These are phyloP conservation scores for Blumeria graminis DNA, from an alignment of 2,329 filamentous ascomycete species.

Conservation along the genomic window DNA sequence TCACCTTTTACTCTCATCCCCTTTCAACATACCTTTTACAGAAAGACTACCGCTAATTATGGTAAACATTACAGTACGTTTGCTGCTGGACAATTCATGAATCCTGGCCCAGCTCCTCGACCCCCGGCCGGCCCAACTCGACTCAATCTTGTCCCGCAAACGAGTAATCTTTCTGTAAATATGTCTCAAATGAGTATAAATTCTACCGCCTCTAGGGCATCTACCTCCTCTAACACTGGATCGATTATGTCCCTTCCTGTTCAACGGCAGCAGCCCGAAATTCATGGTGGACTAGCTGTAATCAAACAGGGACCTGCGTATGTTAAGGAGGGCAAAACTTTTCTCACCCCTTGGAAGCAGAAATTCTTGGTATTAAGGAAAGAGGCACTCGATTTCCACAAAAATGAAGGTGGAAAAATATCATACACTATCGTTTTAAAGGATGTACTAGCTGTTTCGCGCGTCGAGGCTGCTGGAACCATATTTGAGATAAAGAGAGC, in stretches of 20 bases:
- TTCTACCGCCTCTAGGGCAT: conserved; percentile 38
- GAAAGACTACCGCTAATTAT: conserved; percentile 5
- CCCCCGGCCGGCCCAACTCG: conserved; percentile 68
- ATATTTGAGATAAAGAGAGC: conserved; percentile 82
- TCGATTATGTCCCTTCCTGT: conserved; percentile 53
- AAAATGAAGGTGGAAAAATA: conserved; percentile 68
- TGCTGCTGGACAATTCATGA: conserved; percentile 59
- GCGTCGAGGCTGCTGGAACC: conserved; percentile 74
- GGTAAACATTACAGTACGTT: conserved; percentile 23
- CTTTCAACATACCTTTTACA: background rate
- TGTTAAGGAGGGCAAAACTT: conserved; percentile 74
- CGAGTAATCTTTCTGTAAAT: conserved; percentile 46
- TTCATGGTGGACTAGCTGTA: conserved; percentile 42
- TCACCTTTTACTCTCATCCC: background rate
- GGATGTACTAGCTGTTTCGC: conserved; percentile 71
- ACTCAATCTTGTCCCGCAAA: conserved; percentile 54
- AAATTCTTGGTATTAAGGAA: conserved; percentile 82
- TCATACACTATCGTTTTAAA: conserved; percentile 66
- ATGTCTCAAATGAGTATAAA: conserved; percentile 55
- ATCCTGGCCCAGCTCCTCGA: conserved; percentile 79
- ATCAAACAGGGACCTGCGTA: conserved; percentile 66
- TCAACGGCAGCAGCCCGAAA: conserved; percentile 31
- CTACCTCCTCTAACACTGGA: conserved; percentile 40
- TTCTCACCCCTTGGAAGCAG: conserved; percentile 71
- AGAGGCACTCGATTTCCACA: conserved; percentile 83